Percentiles rank a stretch among this genome's conserved stretches.
Conservation (phyloP, 208 protist genomes). For the Leishmania turanica region DNA sequence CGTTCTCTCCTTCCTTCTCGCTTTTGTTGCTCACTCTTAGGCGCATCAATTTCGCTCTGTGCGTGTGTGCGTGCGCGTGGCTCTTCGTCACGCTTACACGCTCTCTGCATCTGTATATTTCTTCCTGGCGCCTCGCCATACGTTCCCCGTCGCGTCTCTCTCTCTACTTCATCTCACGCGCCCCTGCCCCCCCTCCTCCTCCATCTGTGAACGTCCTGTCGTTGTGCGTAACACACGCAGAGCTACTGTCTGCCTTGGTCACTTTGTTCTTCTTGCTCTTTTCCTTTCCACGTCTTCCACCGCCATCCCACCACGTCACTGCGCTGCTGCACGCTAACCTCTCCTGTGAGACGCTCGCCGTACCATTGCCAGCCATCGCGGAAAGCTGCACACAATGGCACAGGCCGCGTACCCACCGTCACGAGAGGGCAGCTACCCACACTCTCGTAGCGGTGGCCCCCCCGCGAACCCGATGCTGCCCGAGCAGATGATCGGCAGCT, state of each 20-base stretch:
- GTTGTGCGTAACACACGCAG: background rate
- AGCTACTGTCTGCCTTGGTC: background rate
- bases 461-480: slow-evolving; percentile 14
- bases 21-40: background rate
- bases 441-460: slow-evolving; percentile 9
- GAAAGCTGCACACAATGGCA: slow-evolving; percentile 15
- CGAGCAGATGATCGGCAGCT: slow-evolving; percentile 95
- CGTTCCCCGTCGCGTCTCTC: background rate
- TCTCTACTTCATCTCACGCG: background rate
- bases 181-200: background rate
- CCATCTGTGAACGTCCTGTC: background rate
- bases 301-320: background rate
- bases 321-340: background rate
- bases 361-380: background rate
- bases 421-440: slow-evolving; percentile 24
- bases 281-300: background rate
- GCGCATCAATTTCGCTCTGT: background rate
- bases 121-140: background rate
- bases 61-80: background rate
- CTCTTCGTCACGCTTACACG: background rate
- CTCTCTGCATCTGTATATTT: background rate
- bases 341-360: background rate
- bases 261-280: background rate
- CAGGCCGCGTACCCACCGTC: slow-evolving; percentile 16
- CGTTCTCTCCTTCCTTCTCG: background rate